Evolutionary conservation across 345 rosid genomes (phyloP).

Genomic region (Pistacia atlantica): DNA sequence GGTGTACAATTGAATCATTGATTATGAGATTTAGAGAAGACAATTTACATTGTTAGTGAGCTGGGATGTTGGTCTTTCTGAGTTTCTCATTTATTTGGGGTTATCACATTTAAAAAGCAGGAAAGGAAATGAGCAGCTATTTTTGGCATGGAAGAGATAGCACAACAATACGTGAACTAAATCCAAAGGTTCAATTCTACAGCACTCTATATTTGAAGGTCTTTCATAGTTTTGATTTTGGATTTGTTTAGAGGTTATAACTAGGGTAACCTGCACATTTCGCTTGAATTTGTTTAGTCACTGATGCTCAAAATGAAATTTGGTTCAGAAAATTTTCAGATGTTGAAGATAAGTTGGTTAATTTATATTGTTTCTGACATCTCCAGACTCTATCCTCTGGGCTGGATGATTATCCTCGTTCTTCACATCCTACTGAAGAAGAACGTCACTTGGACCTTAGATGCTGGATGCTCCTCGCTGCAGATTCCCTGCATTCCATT

Average conservation of each 20-base stretch:
- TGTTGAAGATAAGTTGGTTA: neutral
- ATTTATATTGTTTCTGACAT: conserved; percentile 29
- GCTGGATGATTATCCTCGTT: conserved; percentile 92
- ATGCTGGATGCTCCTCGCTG: conserved; percentile 97
- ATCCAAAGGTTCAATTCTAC: conserved; percentile 66
- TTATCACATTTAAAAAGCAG: conserved; percentile 37
- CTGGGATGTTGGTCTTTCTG: conserved; percentile 6
- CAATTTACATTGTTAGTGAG: neutral
- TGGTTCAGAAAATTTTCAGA: too few relatives aligned
- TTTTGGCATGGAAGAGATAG: conserved; percentile 95
- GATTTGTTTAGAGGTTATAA: neutral
- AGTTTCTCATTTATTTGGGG: conserved; percentile 8
- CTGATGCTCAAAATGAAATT: neutral
- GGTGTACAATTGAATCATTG: neutral
- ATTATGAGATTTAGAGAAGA: neutral
- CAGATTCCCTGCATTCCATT: conserved; percentile 82
- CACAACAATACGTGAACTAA: conserved; percentile 57
- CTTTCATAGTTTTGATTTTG: neutral
- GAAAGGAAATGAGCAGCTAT: conserved; percentile 70
- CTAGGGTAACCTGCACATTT: neutral
- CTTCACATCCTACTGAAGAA: conserved; percentile 88
- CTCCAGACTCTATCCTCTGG: conserved; percentile 78
- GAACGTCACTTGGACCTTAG: conserved; percentile 94
- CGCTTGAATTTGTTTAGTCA: neutral
- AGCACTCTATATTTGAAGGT: conserved; percentile 17